These are phyloP conservation scores for Aspergillus carbonarius DNA, from an alignment of 2,329 filamentous ascomycete species.

Conservation along the genomic window DNA sequence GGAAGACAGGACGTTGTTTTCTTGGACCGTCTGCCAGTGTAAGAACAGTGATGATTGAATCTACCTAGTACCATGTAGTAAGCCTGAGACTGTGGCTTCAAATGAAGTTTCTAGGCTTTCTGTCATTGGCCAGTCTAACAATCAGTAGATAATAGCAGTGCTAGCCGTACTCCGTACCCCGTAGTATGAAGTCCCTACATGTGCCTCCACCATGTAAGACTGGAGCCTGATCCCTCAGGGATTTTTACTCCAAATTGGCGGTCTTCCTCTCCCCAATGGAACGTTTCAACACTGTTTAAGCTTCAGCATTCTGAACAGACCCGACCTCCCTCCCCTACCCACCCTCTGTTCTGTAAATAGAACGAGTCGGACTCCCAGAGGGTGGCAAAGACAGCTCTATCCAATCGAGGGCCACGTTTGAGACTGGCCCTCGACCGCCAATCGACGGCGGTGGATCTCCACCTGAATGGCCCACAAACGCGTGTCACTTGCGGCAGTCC, in stretches of 20 bases:
- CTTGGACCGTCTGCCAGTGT: too few relatives aligned
- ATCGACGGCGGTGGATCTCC: constrained; percentile 7
- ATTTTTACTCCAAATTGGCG: too few relatives aligned
- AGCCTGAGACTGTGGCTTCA: neutral
- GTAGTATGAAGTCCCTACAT: too few relatives aligned
- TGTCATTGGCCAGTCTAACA: too few relatives aligned
- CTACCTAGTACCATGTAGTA: too few relatives aligned
- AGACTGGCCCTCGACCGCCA: neutral
- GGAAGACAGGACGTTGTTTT: neutral
- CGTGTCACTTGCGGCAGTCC: constrained; percentile 28
- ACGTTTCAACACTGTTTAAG: neutral
- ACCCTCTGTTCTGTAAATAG: constrained; percentile 12
- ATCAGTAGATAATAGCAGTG: too few relatives aligned
- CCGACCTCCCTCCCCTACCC: neutral
- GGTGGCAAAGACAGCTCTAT: constrained; percentile 9
- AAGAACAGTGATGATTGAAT: too few relatives aligned
- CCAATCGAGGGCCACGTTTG: constrained; percentile 1
- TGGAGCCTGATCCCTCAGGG: too few relatives aligned
- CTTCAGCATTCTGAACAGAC: neutral
- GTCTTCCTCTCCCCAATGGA: neutral
- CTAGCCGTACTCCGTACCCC: too few relatives aligned
- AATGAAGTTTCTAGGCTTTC: neutral
- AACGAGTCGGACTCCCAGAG: neutral
- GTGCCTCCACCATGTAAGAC: too few relatives aligned
- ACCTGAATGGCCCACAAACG: constrained; percentile 30